Percentiles rank a stretch among this genome's conserved stretches.
Conservation (phyloP, 352 stramenopile genomes). For the Globisporangium cystogenes region DNA sequence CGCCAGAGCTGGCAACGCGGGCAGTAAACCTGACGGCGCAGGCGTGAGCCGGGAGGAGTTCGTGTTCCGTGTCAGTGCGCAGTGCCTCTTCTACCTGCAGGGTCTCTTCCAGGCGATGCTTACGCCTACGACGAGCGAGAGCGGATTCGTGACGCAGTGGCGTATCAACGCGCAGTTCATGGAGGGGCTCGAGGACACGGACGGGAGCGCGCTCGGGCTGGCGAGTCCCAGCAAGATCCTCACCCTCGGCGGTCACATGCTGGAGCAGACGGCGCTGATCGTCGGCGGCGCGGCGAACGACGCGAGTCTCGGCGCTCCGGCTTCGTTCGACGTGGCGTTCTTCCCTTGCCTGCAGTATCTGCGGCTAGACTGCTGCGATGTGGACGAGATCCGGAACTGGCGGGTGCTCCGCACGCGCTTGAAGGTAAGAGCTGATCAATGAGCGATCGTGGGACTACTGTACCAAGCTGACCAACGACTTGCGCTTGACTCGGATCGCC, state of each 20-base stretch:
- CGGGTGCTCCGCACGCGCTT: conserved; percentile 6
- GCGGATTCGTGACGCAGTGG: conserved; percentile 16
- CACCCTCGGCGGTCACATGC: conserved; percentile 13
- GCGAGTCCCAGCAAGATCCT: conserved; percentile 12
- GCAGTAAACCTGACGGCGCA: background rate
- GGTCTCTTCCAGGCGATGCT: conserved; percentile 17
- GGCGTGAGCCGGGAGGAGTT: conserved; percentile 4
- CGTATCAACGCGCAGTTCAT: conserved; percentile 9
- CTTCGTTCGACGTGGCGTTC: conserved; percentile 14
- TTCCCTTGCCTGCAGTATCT: conserved; percentile 16
- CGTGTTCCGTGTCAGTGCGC: conserved; percentile 12
- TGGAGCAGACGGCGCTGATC: conserved; percentile 11
- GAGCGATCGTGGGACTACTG: background rate
- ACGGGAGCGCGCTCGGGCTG: conserved; percentile 6
- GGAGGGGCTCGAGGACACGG: conserved; percentile 4
- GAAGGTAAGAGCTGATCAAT: conserved; percentile 3
- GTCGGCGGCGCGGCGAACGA: conserved; percentile 2
- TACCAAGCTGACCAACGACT: background rate
- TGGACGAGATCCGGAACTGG: conserved; percentile 7
- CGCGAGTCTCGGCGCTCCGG: conserved; percentile 4
- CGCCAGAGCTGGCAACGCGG: background rate
- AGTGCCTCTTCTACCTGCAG: conserved; percentile 18
- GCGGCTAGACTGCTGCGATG: conserved; percentile 6
- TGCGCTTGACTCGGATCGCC: background rate
- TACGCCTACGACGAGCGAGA: conserved; percentile 6